A percentile compares a stretch with the other conserved stretches of the same genome.
phyloP scores from a whole-genome alignment of 176 grass and related monocot genomes.

The Leersia perrieri region DNA sequence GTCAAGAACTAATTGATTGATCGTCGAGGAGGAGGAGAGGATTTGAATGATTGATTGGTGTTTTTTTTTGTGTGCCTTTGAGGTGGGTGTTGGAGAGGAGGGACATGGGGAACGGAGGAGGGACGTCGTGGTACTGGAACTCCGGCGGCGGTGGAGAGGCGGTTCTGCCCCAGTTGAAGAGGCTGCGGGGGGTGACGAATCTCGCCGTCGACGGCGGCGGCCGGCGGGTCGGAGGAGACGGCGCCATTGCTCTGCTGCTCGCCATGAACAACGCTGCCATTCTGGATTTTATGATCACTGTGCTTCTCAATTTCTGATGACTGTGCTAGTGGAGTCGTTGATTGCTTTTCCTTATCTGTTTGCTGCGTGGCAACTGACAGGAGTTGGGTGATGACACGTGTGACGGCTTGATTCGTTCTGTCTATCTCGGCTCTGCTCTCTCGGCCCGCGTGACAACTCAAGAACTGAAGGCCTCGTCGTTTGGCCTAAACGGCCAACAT shows the following conservation, averaged over 20 bases:
- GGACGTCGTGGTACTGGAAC: slow-evolving; percentile 61
- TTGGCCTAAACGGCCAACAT: too few species aligned
- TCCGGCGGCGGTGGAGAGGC: slow-evolving; percentile 17
- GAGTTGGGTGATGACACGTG: not conserved
- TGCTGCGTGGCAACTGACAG: not conserved
- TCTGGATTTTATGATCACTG: too few species aligned
- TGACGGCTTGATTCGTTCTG: not conserved
- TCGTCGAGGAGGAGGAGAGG: too few species aligned
- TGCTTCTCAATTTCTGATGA: too few species aligned
- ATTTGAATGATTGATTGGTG: too few species aligned
- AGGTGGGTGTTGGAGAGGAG: slow-evolving; percentile 72
- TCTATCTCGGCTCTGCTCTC: not conserved
- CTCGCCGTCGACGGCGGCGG: not conserved
- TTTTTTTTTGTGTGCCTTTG: too few species aligned
- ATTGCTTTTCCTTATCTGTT: slow-evolving; percentile 31
- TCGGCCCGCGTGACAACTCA: too few species aligned
- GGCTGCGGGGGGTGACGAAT: slow-evolving; percentile 44
- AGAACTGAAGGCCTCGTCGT: too few species aligned
- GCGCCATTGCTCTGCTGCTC: not conserved
- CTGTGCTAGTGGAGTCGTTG: too few species aligned
- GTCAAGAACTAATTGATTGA: too few species aligned
- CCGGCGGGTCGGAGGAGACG: slow-evolving; percentile 8
- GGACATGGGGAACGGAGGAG: slow-evolving; percentile 59
- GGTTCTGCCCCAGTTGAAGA: slow-evolving; percentile 70
- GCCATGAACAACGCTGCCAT: slow-evolving; percentile 28